Percentiles rank a stretch among this genome's conserved stretches.
Conservation (phyloP, 2,329 filamentous ascomycete genomes). For the Exutisphaerella laricina region DNA sequence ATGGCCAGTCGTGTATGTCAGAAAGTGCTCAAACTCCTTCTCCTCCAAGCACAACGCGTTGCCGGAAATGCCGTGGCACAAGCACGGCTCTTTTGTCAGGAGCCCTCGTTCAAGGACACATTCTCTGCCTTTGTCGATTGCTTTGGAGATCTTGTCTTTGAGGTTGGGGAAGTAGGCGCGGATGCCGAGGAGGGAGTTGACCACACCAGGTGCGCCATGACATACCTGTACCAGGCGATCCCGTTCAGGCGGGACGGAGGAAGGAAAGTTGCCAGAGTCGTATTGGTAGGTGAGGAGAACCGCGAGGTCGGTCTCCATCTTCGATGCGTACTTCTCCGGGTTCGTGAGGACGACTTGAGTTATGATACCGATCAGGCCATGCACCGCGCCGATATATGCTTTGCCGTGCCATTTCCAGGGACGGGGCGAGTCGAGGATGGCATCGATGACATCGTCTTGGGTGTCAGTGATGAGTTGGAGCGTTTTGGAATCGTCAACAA, state of each 20-base stretch:
- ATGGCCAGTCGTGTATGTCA: conserved; percentile 53
- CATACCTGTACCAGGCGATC: conserved; percentile 59
- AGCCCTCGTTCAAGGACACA: conserved; percentile 54
- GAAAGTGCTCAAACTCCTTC: conserved; percentile 52
- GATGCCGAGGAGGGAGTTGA: conserved; percentile 54
- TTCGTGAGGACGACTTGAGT: conserved; percentile 61
- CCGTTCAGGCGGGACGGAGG: conserved; percentile 46
- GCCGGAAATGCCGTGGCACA: conserved; percentile 60
- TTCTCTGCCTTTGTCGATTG: conserved; percentile 48
- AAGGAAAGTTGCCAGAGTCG: conserved; percentile 59
- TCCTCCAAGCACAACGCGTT: conserved; percentile 55
- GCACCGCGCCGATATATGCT: conserved; percentile 59
- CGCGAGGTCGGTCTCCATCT: conserved; percentile 50
- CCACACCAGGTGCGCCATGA: conserved; percentile 60
- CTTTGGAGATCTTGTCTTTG: conserved; percentile 48
- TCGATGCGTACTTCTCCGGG: conserved; percentile 49
- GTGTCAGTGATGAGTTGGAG: conserved; percentile 50
- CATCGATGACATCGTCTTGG: conserved; percentile 53
- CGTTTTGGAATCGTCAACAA: conserved; percentile 46
- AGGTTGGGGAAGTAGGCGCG: conserved; percentile 52
- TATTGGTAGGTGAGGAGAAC: conserved; percentile 56
- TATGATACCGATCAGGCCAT: conserved; percentile 65
- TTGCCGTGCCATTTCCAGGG: conserved; percentile 62
- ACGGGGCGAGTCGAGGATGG: conserved; percentile 51
- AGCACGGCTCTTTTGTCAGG: conserved; percentile 58